Percentiles rank a stretch among this genome's conserved stretches.
phyloP scores from a whole-genome alignment of 257 asterid genomes.

The Striga asiatica region DNA sequence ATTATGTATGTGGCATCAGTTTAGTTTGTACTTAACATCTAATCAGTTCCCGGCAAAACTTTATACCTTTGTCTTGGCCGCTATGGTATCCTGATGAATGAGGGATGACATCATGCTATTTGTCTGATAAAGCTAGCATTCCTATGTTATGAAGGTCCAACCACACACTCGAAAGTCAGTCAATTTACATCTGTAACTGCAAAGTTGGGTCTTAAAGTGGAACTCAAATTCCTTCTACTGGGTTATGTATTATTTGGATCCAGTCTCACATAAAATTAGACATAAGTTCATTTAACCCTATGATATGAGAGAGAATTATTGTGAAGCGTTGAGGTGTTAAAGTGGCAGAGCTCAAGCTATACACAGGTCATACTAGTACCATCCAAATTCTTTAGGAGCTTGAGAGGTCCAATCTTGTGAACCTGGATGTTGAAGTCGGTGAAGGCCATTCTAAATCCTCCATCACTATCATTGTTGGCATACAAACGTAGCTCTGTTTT shows the following conservation, averaged over 20 bases:
- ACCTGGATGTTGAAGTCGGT: too few species aligned
- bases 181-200: not conserved
- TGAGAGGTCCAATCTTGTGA: too few species aligned
- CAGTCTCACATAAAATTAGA: too few species aligned
- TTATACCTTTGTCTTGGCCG: not conserved
- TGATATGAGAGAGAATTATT: not conserved
- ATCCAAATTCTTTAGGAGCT: too few species aligned
- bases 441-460: too few species aligned
- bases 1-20: not conserved
- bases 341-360: not conserved
- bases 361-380: not conserved
- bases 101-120: not conserved
- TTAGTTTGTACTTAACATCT: too few species aligned
- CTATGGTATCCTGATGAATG: not conserved
- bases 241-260: too few species aligned
- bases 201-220: constrained; percentile 7
- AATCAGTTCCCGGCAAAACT: too few species aligned
- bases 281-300: too few species aligned
- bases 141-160: not conserved
- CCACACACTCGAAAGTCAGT: not conserved
- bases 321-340: not conserved
- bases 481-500: too few species aligned
- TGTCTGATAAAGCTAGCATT: not conserved
- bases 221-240: too few species aligned
- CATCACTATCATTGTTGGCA: too few species aligned